Evolutionary conservation across 2,329 filamentous ascomycete species (phyloP).

Genomic region (Claviceps quebecensis): DNA sequence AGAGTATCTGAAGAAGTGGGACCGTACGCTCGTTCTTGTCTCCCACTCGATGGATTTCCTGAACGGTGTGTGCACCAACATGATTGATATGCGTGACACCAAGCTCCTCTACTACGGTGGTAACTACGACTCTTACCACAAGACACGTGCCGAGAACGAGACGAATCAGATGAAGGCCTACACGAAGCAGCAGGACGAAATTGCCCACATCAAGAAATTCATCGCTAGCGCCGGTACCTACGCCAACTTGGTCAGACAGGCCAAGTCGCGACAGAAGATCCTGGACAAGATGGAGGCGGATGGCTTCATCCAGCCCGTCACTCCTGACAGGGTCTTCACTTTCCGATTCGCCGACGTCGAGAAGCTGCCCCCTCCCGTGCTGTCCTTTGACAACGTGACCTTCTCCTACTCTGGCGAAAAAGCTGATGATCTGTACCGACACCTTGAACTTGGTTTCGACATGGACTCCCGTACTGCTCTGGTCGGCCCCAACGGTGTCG

Average conservation of each 20-base stretch:
- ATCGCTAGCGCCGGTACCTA: constrained; percentile 99
- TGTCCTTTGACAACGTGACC: constrained; percentile 93
- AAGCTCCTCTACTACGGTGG: constrained; percentile 94
- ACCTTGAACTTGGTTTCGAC: constrained; percentile 96
- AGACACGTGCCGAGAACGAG: constrained; percentile 89
- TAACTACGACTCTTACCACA: constrained; percentile 97
- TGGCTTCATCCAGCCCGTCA: constrained; percentile 88
- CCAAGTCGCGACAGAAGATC: constrained; percentile 99
- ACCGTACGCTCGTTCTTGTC: constrained; percentile 87
- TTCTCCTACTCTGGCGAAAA: constrained; percentile 91
- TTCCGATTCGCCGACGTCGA: constrained; percentile 98
- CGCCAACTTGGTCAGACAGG: constrained; percentile 96
- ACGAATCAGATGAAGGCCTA: constrained; percentile 99
- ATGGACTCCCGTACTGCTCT: constrained; percentile 98
- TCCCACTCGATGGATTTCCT: constrained; percentile 98
- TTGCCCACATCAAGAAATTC: constrained; percentile 99
- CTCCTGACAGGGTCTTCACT: constrained; percentile 75
- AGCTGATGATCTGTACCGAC: constrained; percentile 87
- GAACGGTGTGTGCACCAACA: constrained; percentile 95
- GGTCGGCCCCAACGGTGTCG: constrained; percentile 96
- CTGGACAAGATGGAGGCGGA: constrained; percentile 99
- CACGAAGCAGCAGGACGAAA: constrained; percentile 97
- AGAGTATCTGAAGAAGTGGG: constrained; percentile 99
- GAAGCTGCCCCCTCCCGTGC: constrained; percentile 93
- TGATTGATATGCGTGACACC: constrained; percentile 94